Evolutionary conservation across 495 filamentous ascomycete species (phyloP).

Genomic region (Penicillium nucicola): DNA sequence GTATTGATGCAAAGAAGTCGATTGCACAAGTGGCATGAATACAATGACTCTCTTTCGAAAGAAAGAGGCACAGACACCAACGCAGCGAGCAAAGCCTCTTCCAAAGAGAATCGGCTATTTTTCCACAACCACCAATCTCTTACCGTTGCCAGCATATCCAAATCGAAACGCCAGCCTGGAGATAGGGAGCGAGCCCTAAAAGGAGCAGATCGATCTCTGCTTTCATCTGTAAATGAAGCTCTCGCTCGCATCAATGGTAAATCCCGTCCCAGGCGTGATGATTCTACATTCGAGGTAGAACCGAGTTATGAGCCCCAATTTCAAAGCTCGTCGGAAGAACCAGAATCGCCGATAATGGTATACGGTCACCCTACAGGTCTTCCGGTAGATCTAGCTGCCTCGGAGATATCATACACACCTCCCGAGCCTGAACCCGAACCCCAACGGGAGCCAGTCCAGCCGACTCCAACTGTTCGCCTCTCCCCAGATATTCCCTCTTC

Average conservation of each 20-base stretch:
- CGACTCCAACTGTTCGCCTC: slow-evolving; percentile 17
- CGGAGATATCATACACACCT: not conserved
- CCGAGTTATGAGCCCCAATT: not conserved
- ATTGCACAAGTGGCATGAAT: slow-evolving; percentile 69
- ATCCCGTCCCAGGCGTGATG: slow-evolving; percentile 24
- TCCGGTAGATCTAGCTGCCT: not conserved
- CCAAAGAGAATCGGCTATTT: slow-evolving; percentile 20
- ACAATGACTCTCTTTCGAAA: slow-evolving; percentile 43
- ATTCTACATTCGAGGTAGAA: not conserved
- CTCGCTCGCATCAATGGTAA: slow-evolving; percentile 50
- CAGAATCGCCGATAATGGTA: not conserved
- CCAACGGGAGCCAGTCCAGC: slow-evolving; percentile 1
- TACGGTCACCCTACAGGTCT: not conserved
- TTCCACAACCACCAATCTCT: slow-evolving; percentile 40
- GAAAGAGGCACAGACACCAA: slow-evolving; percentile 14
- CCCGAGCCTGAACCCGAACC: slow-evolving; percentile 2
- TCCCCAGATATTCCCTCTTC: slow-evolving; percentile 9
- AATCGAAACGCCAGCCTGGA: slow-evolving; percentile 37
- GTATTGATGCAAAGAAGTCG: slow-evolving; percentile 60
- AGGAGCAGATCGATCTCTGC: slow-evolving; percentile 46
- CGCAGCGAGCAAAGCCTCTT: not conserved
- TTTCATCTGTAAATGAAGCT: slow-evolving; percentile 56
- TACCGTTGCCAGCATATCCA: slow-evolving; percentile 41
- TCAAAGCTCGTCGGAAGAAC: not conserved
- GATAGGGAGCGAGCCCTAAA: slow-evolving; percentile 35